Base-by-base conservation (phyloP, 2,329 filamentous ascomycete species). In the Alternaria ventricosa region DNA sequence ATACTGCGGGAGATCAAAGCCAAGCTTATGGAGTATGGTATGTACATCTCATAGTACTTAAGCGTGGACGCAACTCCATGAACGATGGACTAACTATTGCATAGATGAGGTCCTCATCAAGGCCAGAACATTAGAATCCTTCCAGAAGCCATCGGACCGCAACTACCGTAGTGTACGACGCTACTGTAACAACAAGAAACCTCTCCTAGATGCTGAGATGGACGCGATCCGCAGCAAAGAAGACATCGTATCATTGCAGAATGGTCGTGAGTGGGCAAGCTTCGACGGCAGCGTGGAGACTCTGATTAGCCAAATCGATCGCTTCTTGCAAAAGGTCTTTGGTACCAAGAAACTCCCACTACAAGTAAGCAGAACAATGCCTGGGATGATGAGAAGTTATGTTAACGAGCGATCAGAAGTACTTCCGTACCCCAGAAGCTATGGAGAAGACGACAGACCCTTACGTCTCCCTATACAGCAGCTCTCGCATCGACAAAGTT, bases 261-360 rank as follows among this genome's bases (percentile, higher is more conserved):
- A 69, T 11, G 81, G 81, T 2, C 75, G 81, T 10, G 81, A 83
- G 60, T 78, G 80, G 69, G 80, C 80, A 12, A 74, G 68, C 1
- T 82, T 83, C 44, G 81, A 83, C 25, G 76, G 77, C 4, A 69
- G 78, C 8, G 74, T 83, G 1, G 81, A 83, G 51, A 73, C 68
- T 0, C 57, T 79, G 6, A 72, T 79, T 6, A 66, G 67, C 3
- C 70, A 72, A 13, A 54, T 75, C 13, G 74, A 81, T 25, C 67
- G 60, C 15, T 47, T 63, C 46, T 20, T 78, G 51, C 20, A 73
- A 55, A 71, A 65, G 18, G 41, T 75, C 6, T 75, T 78, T 18
- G 49, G 64, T 12, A 63, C 66, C 0, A 57, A 74, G 25, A 57
- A 65, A 4, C 71, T 67, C 1, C 76, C 77, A 3, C 67, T 79